Conservation (phyloP, 2,329 filamentous ascomycete species). For the Xylariaceae sp. region DNA sequence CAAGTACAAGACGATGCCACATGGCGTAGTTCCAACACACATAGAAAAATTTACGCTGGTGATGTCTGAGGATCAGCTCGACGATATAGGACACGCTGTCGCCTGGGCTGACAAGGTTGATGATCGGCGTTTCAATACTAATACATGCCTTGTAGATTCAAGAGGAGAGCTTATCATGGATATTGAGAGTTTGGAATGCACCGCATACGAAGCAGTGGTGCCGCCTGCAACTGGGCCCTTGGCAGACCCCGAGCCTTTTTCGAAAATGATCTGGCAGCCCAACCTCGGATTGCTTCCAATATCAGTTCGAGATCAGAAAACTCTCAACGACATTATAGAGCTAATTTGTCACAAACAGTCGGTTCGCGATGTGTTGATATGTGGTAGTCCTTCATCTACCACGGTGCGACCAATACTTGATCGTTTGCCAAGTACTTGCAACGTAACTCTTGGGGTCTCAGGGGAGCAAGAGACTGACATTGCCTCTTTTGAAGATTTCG, state of each 20-base stretch:
- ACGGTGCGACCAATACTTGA: neutral
- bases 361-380: constrained; percentile 7
- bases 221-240: constrained; percentile 7
- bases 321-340: constrained; percentile 5
- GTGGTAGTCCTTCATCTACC: constrained; percentile 3
- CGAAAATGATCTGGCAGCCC: constrained; percentile 14
- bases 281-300: neutral
- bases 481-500: constrained; percentile 1
- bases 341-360: constrained; percentile 11
- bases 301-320: neutral
- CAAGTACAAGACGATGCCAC: constrained; percentile 16
- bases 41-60: constrained; percentile 12
- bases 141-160: constrained; percentile 12
- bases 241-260: constrained; percentile 12
- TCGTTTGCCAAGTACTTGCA: constrained; percentile 4
- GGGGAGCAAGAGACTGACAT: constrained; percentile 1
- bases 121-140: constrained; percentile 17
- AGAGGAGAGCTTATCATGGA: constrained; percentile 17
- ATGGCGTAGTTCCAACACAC: constrained; percentile 16
- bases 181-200: constrained; percentile 18
- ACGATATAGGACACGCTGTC: constrained; percentile 7
- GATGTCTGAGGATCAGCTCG: constrained; percentile 6
- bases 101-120: constrained; percentile 15
- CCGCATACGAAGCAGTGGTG: constrained; percentile 24
- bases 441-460: constrained; percentile 8